A percentile compares a stretch with the other conserved stretches of the same genome.
Conservation (phyloP, 306 rosid species). For the Malus sylvestris region DNA sequence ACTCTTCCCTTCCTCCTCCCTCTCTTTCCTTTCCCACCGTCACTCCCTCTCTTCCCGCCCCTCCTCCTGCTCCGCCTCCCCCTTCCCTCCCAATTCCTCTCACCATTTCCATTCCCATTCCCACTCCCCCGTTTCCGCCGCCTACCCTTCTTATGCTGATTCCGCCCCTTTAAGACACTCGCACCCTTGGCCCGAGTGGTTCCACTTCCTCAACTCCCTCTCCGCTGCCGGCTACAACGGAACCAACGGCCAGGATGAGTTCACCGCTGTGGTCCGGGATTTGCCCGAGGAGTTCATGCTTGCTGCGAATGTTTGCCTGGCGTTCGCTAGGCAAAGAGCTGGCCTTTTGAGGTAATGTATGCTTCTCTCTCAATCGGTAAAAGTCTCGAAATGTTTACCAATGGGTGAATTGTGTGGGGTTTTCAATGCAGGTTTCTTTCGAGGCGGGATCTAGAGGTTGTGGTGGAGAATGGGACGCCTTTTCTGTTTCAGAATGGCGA, state of each 20-base stretch:
- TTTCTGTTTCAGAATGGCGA: conserved; percentile 52
- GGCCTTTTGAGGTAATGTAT: conserved; percentile 40
- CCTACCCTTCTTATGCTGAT: neutral
- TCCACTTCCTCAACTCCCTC: conserved; percentile 42
- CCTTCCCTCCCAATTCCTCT: conserved; percentile 29
- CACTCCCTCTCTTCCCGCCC: neutral
- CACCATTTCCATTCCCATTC: conserved; percentile 33
- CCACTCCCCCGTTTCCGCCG: conserved; percentile 12
- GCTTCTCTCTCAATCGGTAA: neutral
- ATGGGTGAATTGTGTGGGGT: neutral
- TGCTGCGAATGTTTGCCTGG: conserved; percentile 51
- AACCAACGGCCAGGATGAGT: conserved; percentile 14
- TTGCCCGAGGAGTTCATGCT: conserved; percentile 26
- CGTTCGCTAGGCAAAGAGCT: conserved; percentile 53
- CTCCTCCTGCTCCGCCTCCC: neutral
- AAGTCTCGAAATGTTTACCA: neutral
- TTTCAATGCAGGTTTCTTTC: conserved; percentile 56
- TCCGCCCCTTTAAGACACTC: neutral
- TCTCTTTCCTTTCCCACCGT: neutral
- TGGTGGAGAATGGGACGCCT: conserved; percentile 51
- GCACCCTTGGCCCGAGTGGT: conserved; percentile 60
- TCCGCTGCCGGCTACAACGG: conserved; percentile 35
- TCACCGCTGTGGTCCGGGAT: conserved; percentile 6
- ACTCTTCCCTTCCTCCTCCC: conserved; percentile 14
- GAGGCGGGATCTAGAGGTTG: conserved; percentile 48